Percentiles rank a stretch among this genome's conserved stretches.
phyloP scores from a whole-genome alignment of 139 green algal species.

The Deuterostichococcus epilithicus region DNA sequence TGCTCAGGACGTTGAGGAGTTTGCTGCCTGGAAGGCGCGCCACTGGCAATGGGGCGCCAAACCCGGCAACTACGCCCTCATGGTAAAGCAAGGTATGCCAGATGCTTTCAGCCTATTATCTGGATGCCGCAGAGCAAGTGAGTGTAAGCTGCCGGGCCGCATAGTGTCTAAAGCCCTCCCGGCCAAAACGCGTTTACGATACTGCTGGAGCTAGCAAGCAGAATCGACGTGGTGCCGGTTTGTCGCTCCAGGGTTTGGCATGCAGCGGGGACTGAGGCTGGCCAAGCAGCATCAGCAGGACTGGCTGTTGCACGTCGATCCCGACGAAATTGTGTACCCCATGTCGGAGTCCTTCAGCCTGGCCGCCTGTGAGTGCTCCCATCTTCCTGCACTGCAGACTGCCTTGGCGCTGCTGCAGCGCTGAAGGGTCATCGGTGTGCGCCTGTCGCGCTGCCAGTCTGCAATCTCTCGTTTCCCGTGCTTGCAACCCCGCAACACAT shows the following conservation, averaged over 20 bases:
- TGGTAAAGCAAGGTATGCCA: slow-evolving; percentile 50
- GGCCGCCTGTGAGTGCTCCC: neutral
- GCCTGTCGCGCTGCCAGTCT: too few relatives aligned
- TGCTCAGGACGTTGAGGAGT: slow-evolving; percentile 6
- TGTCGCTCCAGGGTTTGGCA: slow-evolving; percentile 14
- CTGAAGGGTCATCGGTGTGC: too few relatives aligned
- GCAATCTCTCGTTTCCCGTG: too few relatives aligned
- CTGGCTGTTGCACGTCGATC: slow-evolving; percentile 58
- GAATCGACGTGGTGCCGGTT: neutral
- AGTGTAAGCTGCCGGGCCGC: too few relatives aligned
- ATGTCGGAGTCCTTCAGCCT: slow-evolving; percentile 6
- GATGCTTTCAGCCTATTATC: neutral
- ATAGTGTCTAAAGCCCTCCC: neutral
- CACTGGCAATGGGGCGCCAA: slow-evolving; percentile 26
- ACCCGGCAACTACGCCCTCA: slow-evolving; percentile 54
- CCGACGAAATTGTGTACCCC: slow-evolving; percentile 49
- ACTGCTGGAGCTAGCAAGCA: neutral
- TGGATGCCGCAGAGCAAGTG: neutral
- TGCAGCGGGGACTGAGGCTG: slow-evolving; percentile 17
- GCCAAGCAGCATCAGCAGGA: slow-evolving; percentile 21
- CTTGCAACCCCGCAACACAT: too few relatives aligned
- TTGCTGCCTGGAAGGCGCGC: neutral
- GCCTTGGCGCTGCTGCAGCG: too few relatives aligned
- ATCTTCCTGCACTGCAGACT: too few relatives aligned
- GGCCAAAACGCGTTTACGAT: neutral